Evolutionary conservation across 2,329 filamentous ascomycete species (phyloP).

Genomic region (Aspergillus latus): DNA sequence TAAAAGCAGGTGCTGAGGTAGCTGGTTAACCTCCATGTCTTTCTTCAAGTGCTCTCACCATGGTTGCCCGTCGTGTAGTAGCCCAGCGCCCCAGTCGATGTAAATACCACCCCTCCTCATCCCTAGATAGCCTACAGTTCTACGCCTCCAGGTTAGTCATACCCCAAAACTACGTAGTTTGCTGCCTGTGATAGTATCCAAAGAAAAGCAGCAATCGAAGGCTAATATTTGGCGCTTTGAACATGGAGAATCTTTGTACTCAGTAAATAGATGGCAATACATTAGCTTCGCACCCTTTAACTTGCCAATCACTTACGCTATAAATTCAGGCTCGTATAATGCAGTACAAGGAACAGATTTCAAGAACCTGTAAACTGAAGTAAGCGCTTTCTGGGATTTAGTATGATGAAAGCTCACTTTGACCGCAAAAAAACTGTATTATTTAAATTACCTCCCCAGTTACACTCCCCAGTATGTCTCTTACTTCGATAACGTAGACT

Average conservation of each 20-base stretch:
- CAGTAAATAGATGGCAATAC: conserved; percentile 1
- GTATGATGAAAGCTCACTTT: neutral
- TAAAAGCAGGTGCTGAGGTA: too few relatives aligned
- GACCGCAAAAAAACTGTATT: neutral
- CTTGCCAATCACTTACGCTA: neutral
- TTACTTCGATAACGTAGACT: neutral
- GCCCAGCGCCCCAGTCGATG: too few relatives aligned
- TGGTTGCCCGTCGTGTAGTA: too few relatives aligned
- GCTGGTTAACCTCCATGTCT: too few relatives aligned
- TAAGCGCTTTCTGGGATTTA: neutral
- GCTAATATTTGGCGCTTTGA: neutral
- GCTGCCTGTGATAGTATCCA: neutral
- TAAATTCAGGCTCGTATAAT: neutral
- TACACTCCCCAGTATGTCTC: neutral
- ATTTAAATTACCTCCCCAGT: neutral
- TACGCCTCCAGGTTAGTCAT: too few relatives aligned
- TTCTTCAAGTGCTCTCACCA: too few relatives aligned
- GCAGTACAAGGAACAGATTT: neutral
- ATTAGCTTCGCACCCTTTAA: neutral
- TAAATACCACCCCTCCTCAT: too few relatives aligned
- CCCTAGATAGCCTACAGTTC: too few relatives aligned
- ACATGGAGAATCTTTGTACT: conserved; percentile 1
- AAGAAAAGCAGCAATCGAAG: neutral
- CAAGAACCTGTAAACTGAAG: neutral
- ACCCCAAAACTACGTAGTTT: too few relatives aligned